Percentiles rank a stretch among this genome's conserved stretches.
These are phyloP conservation scores for Collariella sp. DNA, from an alignment of 495 filamentous ascomycete genomes.

Conservation along the genomic window DNA sequence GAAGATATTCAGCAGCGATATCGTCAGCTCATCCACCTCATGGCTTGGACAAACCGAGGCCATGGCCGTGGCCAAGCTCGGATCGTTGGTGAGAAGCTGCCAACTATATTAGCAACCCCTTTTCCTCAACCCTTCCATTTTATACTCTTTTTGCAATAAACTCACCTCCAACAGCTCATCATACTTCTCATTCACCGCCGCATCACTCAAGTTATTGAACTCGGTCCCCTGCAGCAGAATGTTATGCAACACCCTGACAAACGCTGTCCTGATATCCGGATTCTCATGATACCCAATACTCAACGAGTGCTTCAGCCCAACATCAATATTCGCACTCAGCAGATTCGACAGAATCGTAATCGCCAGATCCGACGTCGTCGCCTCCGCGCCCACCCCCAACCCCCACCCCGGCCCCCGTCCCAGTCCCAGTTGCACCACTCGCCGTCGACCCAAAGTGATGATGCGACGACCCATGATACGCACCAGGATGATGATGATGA, in stretches of 20 bases:
- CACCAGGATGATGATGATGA: not conserved
- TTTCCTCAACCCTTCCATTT: no score
- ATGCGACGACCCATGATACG: not conserved
- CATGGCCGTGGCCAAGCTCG: slow-evolving; percentile 51
- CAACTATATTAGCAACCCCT: not conserved
- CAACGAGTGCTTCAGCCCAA: slow-evolving; percentile 56
- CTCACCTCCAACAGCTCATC: slow-evolving; percentile 50
- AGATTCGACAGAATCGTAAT: slow-evolving; percentile 59
- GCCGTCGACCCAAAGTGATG: slow-evolving; percentile 39
- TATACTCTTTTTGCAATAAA: not conserved
- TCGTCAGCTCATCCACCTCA: slow-evolving; percentile 57
- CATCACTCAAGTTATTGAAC: slow-evolving; percentile 56
- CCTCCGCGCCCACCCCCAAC: slow-evolving; percentile 1
- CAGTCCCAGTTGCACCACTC: slow-evolving; percentile 14
- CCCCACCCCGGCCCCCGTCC: not conserved
- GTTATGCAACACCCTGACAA: slow-evolving; percentile 58
- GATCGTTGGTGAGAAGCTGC: slow-evolving; percentile 50
- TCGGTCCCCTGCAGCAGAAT: slow-evolving; percentile 59
- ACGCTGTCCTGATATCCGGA: slow-evolving; percentile 56
- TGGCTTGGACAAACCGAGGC: slow-evolving; percentile 54
- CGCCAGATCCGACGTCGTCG: slow-evolving; percentile 48
- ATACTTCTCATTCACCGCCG: slow-evolving; percentile 57
- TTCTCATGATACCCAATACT: slow-evolving; percentile 60
- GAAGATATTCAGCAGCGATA: slow-evolving; percentile 58
- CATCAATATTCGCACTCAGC: slow-evolving; percentile 59